Evolutionary conservation across 2,329 filamentous ascomycete species (phyloP).

Genomic region (Diaporthe nobilis): DNA sequence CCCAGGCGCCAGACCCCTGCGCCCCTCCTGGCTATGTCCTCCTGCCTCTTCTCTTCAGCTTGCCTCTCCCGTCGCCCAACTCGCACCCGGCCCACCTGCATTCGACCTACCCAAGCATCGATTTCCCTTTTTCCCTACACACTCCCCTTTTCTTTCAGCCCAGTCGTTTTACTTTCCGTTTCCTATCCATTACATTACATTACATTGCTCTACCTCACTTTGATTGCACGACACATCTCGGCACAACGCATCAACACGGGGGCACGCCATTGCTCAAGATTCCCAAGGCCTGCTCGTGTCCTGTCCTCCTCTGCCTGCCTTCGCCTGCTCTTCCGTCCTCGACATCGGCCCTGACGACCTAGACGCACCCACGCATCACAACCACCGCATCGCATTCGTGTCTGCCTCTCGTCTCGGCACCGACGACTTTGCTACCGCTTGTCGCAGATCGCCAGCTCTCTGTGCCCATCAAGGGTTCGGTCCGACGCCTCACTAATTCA

Average conservation of each 20-base stretch:
- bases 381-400: background rate
- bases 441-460: slow-evolving; percentile 8
- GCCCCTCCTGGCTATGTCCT: background rate
- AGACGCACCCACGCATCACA: background rate
- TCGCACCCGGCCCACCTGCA: slow-evolving; percentile 11
- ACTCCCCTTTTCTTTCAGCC: slow-evolving; percentile 26
- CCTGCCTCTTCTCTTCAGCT: slow-evolving; percentile 1
- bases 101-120: slow-evolving; percentile 23
- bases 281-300: background rate
- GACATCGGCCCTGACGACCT: background rate
- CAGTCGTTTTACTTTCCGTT: slow-evolving; percentile 6
- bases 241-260: background rate
- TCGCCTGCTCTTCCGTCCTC: background rate
- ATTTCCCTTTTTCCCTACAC: slow-evolving; percentile 14
- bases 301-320: background rate
- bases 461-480: slow-evolving; percentile 14
- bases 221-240: background rate
- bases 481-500: slow-evolving; percentile 27
- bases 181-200: slow-evolving; percentile 17
- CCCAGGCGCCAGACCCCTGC: slow-evolving; percentile 9
- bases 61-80: slow-evolving; percentile 5
- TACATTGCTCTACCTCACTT: background rate
- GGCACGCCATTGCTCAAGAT: background rate
- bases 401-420: background rate
- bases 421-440: background rate